Evolutionary conservation across 2,329 filamentous ascomycete species (phyloP).

Genomic region (Fusarium caatingaense): DNA sequence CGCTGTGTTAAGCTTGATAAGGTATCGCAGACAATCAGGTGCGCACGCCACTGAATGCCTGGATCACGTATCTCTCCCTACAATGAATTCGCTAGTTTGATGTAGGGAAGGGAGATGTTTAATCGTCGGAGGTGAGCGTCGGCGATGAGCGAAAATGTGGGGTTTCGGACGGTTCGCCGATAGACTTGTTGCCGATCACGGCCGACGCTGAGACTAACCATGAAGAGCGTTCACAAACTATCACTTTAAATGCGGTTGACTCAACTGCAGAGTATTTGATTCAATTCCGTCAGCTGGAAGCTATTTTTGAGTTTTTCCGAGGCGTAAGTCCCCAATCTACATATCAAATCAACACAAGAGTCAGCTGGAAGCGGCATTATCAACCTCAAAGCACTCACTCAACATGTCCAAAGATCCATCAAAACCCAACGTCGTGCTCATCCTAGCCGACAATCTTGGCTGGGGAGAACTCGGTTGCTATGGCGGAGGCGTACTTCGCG

Average conservation of each 20-base stretch:
- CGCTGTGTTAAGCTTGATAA: background rate
- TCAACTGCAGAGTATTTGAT: background rate
- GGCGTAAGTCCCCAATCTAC: too few relatives aligned
- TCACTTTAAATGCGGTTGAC: background rate
- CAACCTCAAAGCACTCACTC: too few relatives aligned
- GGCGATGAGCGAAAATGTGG: constrained; percentile 38
- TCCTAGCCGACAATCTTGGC: constrained; percentile 53
- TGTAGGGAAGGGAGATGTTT: background rate
- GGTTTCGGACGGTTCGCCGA: constrained; percentile 8
- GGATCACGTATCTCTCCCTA: constrained; percentile 10
- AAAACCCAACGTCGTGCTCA: constrained; percentile 49
- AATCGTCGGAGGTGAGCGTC: constrained; percentile 36
- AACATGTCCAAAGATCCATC: constrained; percentile 30
- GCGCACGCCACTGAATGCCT: constrained; percentile 9
- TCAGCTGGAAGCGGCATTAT: too few relatives aligned
- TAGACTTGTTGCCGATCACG: background rate
- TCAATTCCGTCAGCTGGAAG: too few relatives aligned
- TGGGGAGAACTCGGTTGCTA: constrained; percentile 53
- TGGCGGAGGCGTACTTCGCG: constrained; percentile 49
- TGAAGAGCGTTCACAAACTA: too few relatives aligned
- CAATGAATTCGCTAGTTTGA: background rate
- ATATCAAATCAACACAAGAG: too few relatives aligned
- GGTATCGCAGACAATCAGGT: background rate
- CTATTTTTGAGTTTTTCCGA: too few relatives aligned
- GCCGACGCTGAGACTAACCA: background rate